phyloP scores from a whole-genome alignment of 2,329 filamentous ascomycete genomes.

The Tolypocladium ovalisporum region DNA sequence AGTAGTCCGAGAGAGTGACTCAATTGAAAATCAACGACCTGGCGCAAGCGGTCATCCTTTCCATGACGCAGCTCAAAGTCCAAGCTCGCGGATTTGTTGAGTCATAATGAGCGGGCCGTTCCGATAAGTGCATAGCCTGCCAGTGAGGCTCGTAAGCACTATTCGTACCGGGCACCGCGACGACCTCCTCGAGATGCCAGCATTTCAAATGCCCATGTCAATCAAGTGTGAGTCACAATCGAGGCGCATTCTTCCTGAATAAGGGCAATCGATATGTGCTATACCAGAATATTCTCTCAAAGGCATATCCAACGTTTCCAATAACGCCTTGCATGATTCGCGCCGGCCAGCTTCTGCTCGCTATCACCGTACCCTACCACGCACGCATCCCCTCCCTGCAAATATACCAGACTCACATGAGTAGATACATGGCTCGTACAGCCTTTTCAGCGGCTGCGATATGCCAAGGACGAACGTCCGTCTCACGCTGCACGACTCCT shows the following conservation, averaged over 20 bases:
- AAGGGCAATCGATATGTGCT: not conserved
- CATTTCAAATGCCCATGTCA: not conserved
- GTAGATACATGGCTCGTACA: conserved; percentile 50
- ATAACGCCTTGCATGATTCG: not conserved
- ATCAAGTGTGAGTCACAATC: not conserved
- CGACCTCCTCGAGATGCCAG: too few relatives aligned
- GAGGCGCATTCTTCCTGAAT: not conserved
- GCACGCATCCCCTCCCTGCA: not conserved
- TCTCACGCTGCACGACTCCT: conserved; percentile 47
- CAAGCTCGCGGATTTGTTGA: not conserved
- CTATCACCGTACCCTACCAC: not conserved
- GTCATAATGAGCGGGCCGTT: not conserved
- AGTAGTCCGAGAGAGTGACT: not conserved
- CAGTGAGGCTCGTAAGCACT: not conserved
- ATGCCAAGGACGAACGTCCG: conserved; percentile 66
- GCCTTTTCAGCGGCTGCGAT: conserved; percentile 61
- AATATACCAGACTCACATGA: conserved; percentile 39
- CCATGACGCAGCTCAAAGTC: not conserved
- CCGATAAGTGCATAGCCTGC: not conserved
- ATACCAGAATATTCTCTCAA: not conserved
- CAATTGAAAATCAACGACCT: not conserved
- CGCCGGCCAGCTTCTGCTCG: not conserved
- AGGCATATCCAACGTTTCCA: not conserved
- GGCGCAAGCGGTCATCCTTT: not conserved
- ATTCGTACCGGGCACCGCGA: too few relatives aligned